phyloP scores from a whole-genome alignment of 495 filamentous ascomycete species.

The Trichoderma gamsii region DNA sequence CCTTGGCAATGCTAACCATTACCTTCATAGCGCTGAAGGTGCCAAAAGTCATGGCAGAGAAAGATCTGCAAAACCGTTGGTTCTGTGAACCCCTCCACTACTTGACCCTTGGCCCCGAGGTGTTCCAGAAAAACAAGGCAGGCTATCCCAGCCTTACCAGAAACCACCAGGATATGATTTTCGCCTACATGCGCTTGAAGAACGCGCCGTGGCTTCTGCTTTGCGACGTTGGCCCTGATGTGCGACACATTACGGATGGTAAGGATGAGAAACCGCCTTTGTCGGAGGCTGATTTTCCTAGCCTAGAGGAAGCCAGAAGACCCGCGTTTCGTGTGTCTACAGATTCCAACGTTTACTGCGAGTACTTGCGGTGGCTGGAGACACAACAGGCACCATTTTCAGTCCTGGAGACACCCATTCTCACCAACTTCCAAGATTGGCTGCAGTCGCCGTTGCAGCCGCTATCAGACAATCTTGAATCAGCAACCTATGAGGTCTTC shows the following conservation, averaged over 20 bases:
- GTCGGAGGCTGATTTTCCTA: constrained; percentile 49
- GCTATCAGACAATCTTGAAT: constrained; percentile 91
- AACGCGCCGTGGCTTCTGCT: constrained; percentile 75
- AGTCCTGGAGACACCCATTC: constrained; percentile 38
- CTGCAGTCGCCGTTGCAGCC: constrained; percentile 91
- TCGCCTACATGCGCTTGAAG: constrained; percentile 75
- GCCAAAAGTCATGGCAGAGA: constrained; percentile 69
- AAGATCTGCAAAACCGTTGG: constrained; percentile 78
- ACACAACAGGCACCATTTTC: constrained; percentile 63
- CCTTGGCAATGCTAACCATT: background rate
- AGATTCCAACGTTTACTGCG: constrained; percentile 53
- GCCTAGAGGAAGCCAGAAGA: constrained; percentile 54
- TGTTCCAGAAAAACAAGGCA: constrained; percentile 71
- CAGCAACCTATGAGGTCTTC: constrained; percentile 96
- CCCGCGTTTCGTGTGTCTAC: constrained; percentile 27
- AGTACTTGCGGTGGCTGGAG: constrained; percentile 79
- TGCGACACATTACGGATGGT: constrained; percentile 30
- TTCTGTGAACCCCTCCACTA: constrained; percentile 86
- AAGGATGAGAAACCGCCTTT: constrained; percentile 26
- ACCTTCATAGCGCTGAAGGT: constrained; percentile 59
- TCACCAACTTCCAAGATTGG: constrained; percentile 70
- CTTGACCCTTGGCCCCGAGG: constrained; percentile 57
- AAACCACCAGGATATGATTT: constrained; percentile 70
- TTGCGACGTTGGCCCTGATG: constrained; percentile 63
- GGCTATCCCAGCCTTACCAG: constrained; percentile 80